phyloP scores from a whole-genome alignment of 1,284 basidiomycete species.

The Gastroboletus turbinatus region DNA sequence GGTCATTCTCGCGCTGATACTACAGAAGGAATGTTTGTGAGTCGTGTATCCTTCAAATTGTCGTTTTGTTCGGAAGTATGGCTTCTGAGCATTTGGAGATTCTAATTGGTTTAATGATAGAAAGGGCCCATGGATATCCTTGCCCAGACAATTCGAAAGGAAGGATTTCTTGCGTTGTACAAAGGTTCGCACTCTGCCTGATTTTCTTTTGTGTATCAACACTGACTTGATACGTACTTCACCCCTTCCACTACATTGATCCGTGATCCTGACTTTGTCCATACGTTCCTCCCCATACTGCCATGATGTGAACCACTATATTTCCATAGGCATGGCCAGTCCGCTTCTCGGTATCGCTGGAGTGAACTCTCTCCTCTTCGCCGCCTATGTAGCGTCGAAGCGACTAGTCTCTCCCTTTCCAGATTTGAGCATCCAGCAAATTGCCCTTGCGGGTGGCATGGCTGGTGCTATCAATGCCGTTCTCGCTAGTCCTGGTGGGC shows the following conservation, averaged over 20 bases:
- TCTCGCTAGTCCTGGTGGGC: slow-evolving; percentile 81
- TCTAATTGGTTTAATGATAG: slow-evolving; percentile 37
- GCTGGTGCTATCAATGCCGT: slow-evolving; percentile 90
- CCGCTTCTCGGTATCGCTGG: slow-evolving; percentile 94
- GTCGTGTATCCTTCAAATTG: slow-evolving; percentile 29
- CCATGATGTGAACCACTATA: not conserved
- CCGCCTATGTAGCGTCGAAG: slow-evolving; percentile 81
- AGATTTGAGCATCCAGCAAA: slow-evolving; percentile 76
- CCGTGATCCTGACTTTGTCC: not conserved
- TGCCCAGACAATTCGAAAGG: slow-evolving; percentile 76
- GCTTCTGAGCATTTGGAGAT: not conserved
- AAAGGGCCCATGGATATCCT: slow-evolving; percentile 93
- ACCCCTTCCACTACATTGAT: not conserved
- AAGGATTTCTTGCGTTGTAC: slow-evolving; percentile 89
- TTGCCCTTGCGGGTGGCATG: slow-evolving; percentile 83
- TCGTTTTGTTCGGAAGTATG: not conserved
- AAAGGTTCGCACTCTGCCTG: slow-evolving; percentile 59
- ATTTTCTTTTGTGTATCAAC: not conserved
- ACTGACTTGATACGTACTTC: not conserved
- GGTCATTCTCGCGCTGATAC: not conserved
- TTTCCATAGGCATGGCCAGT: slow-evolving; percentile 71
- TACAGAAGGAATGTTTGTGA: slow-evolving; percentile 78
- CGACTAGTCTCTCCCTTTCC: slow-evolving; percentile 87
- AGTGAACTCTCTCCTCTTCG: slow-evolving; percentile 94
- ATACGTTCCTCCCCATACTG: not conserved